Evolutionary conservation across 2,329 filamentous ascomycete species (phyloP).

Genomic region (Ceratocystis destructans): DNA sequence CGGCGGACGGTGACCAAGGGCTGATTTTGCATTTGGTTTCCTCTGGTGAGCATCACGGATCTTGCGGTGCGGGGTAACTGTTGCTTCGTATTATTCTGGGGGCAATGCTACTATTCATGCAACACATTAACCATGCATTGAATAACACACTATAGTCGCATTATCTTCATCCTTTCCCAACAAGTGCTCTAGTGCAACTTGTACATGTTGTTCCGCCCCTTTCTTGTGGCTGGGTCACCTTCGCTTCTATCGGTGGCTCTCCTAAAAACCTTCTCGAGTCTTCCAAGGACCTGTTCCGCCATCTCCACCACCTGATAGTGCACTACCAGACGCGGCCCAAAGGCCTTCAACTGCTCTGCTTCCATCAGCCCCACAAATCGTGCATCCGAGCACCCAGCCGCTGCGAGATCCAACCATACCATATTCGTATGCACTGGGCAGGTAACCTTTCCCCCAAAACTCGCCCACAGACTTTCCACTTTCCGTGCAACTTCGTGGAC

Average conservation of each 20-base stretch:
- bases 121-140: not conserved
- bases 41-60: not conserved
- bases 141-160: not conserved
- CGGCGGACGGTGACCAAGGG: not conserved
- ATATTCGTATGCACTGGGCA: slow-evolving; percentile 79
- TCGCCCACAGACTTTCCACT: slow-evolving; percentile 56
- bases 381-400: slow-evolving; percentile 34
- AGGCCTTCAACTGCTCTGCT: slow-evolving; percentile 32
- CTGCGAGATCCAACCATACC: slow-evolving; percentile 67
- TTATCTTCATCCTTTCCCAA: not conserved
- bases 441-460: slow-evolving; percentile 52
- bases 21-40: not conserved
- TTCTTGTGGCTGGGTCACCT: not conserved
- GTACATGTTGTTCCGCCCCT: slow-evolving; percentile 21
- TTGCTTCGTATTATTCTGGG: not conserved
- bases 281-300: slow-evolving; percentile 43
- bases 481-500: slow-evolving; percentile 50
- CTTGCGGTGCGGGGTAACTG: not conserved
- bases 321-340: slow-evolving; percentile 32
- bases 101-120: not conserved
- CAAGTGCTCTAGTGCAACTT: not conserved
- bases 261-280: slow-evolving; percentile 43
- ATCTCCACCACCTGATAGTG: slow-evolving; percentile 50
- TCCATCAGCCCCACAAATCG: slow-evolving; percentile 30
- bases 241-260: slow-evolving; percentile 24